Conservation (phyloP, 352 stramenopile species). For the Pythium aristosporum region DNA sequence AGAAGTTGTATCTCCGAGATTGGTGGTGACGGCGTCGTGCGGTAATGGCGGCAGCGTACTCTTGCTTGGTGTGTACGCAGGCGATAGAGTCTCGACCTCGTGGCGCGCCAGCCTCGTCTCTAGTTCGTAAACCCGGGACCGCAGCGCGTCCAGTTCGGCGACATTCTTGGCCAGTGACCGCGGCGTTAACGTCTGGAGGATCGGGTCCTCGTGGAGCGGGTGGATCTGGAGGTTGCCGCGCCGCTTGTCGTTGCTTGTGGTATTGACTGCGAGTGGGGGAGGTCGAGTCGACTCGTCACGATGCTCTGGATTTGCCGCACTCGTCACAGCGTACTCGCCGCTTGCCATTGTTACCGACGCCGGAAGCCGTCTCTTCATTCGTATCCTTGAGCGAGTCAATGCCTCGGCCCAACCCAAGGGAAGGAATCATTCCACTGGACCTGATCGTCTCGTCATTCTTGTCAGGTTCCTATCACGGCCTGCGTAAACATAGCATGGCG, state of each 20-base stretch:
- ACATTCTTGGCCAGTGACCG: slow-evolving; percentile 56
- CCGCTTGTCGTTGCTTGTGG: slow-evolving; percentile 16
- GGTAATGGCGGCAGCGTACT: slow-evolving; percentile 50
- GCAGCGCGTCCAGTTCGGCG: slow-evolving; percentile 49
- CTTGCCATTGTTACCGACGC: not conserved
- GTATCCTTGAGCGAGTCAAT: not conserved
- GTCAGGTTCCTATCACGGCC: not conserved
- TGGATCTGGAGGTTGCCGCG: slow-evolving; percentile 36
- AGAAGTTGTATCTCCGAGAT: not conserved
- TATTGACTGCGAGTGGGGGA: slow-evolving; percentile 11
- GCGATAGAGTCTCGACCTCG: slow-evolving; percentile 37
- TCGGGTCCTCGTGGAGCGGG: slow-evolving; percentile 47
- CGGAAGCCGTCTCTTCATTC: slow-evolving; percentile 22
- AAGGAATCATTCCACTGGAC: not conserved
- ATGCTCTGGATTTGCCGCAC: slow-evolving; percentile 3
- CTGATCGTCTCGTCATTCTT: slow-evolving; percentile 6
- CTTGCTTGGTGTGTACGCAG: slow-evolving; percentile 28
- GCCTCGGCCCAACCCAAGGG: not conserved
- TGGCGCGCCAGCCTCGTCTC: slow-evolving; percentile 56
- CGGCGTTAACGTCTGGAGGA: slow-evolving; percentile 46
- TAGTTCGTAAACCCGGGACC: slow-evolving; percentile 46
- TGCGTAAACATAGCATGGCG: slow-evolving; percentile 11
- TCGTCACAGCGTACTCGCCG: not conserved
- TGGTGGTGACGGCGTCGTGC: not conserved
- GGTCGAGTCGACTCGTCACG: slow-evolving; percentile 11